Evolutionary conservation across 1,284 basidiomycete species (phyloP), one percentile per base, ranked within the genome.

Genomic region (Chiua sp.): DNA sequence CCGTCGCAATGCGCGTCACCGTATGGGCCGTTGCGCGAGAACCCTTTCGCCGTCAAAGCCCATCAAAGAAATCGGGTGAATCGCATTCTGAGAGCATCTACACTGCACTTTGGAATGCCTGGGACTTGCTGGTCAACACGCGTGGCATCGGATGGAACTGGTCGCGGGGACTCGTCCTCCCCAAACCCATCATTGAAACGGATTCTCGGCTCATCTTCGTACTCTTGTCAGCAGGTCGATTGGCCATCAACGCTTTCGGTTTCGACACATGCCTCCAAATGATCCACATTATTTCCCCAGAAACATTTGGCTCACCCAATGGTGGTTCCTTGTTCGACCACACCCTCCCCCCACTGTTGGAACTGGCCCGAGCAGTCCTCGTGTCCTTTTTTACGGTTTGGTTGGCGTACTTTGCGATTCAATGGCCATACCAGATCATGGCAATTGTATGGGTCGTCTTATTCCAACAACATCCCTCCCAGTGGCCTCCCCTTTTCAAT

Each of bases 301-400:
- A 65, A 30, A 59, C 59, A 12, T 59, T 72, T 39, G 62, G 60
- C 22, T 67, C 71, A 0, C 13, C 50, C 26, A 23, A 52, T 11
- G 70, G 73, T 15, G 80, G 79, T 7, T 78, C 80, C 28, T 82
- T 89, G 47, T 87, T 83, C 67, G 80, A 85, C 66, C 51, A 68
- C 15, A 68, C 73, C 12, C 71, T 85, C 3, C 73, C 82, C 13
- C 76, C 73, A 1, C 23, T 75, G 12, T 61, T 68, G 1, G 79
- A 81, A 47, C 80, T 84, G 63, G 48, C 77, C 20, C 61, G 62
- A 8, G 18, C 65, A 4, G 71, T 76, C 7, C 30, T 74, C 33
- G 72, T 86, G 22, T 77, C 78, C 11, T 63, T 80, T 49, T 64
- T 82, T 48, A 63, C 75, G 1, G 80, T 81, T 4, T 68, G 81